phyloP scores from a whole-genome alignment of 73 alveolate species.

The Paramecium biaurelia region DNA sequence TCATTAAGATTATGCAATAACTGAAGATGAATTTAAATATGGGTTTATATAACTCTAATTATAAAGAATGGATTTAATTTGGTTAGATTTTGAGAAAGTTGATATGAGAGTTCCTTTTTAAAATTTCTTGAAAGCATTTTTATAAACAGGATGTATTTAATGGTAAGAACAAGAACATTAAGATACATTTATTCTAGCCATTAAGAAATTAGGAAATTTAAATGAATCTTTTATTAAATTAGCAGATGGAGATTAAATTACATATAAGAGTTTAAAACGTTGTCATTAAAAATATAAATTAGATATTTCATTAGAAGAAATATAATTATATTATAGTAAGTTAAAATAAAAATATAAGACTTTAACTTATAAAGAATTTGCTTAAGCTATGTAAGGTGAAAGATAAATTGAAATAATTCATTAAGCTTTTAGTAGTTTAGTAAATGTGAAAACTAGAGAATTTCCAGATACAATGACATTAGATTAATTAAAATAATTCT shows the following conservation, averaged over 20 bases:
- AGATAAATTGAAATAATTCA: conserved; percentile 11
- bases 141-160: not conserved
- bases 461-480: conserved; percentile 8
- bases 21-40: conserved; percentile 22
- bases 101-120: conserved; percentile 30
- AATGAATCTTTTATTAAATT: conserved; percentile 33
- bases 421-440: not conserved
- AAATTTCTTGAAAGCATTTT: not conserved
- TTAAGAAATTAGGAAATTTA: conserved; percentile 20
- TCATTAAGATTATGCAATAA: conserved; percentile 33
- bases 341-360: not conserved
- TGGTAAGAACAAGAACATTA: not conserved
- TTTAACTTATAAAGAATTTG: conserved; percentile 9
- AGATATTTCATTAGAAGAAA: not conserved
- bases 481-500: conserved; percentile 6
- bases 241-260: not conserved
- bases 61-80: not conserved
- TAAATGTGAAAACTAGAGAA: not conserved
- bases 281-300: not conserved
- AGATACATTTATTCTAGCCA: not conserved
- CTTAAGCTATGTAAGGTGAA: not conserved
- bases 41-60: not conserved
- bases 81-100: conserved; percentile 9
- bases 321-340: not conserved
- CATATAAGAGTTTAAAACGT: conserved; percentile 16